Evolutionary conservation across 257 asterid genomes (phyloP), one percentile per base, ranked within the genome.

Genomic region (Penstemon davidsonii): DNA sequence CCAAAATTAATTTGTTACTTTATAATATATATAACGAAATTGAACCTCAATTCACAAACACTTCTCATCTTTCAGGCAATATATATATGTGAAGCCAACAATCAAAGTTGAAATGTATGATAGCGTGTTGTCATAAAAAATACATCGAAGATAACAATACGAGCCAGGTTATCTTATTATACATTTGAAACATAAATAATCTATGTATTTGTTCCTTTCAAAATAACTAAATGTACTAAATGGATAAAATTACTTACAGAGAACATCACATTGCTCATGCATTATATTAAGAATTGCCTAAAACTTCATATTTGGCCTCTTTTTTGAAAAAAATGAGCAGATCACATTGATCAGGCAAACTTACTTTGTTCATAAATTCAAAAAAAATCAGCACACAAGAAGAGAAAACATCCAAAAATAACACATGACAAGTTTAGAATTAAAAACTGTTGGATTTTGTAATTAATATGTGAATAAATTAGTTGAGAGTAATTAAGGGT

Each of bases 1-100:
- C 19, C 41, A 58, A 36, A n/a, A 72, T 33, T 7, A 6, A 36
- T 25, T 56, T 39, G 15, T 52, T 6, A n/a, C 52, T 49, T 7
- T 55, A 58, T 40, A 51, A 50, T 19, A n/a, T n/a, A 50, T 19
- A 39, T 64, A 42, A 36, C 54, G 55, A 11, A 66, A 33, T 8
- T 52, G 61, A 70, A 55, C 33, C 66, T 9, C 36, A 66, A 59
- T 9, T 42, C 2, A 52, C 66, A 51, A 55, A 15, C 64, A 19
- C 40, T 38, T 55, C 46, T 59, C 11, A 40, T 42, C 5, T 42
- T 18, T 33, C 54, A 5, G 54, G 3, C 43, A 25, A 50, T 37
- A 60, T 55, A 43, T 62, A 51, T 55, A 60, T 50, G 50, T 46
- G 54, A 44, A 8, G 40, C 25, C 56, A 43, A 63, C 63, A 50